Evolutionary conservation across 768 basidiomycete species (phyloP), one percentile per base, ranked within the genome.

Genomic region (Boletus sp.): DNA sequence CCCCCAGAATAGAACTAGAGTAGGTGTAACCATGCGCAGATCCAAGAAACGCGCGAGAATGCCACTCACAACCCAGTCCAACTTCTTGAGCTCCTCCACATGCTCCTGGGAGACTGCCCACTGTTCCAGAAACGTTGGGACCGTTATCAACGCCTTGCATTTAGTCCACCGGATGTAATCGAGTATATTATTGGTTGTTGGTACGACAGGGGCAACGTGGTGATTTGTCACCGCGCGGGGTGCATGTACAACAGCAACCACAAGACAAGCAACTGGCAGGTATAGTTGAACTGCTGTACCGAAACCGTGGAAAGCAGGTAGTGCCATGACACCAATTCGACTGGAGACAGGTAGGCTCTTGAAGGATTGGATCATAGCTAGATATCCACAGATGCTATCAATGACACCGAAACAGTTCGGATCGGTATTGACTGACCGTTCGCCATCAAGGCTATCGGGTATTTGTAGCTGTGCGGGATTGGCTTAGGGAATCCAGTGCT

Each of bases 401-500:
- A 21, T 4, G n/a, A 35, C 13, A 15, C 34, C 5, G 32, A 25
- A n/a, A 37, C 1, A 11, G 23, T 5, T 7, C 33, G 7, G 33
- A 37, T 9, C 1, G 3, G 33, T 19, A 7, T n/a, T 17, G 8
- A 58, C 72, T 60, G 52, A 78, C 77, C 60, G 38, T 70, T 59
- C 8, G 53, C 32, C 9, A 65, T 57, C 67, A 73, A 72, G 23
- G 73, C 63, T 3, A 64, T 23, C 25, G 75, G 42, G 7, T 60
- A 52, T 30, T 53, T 61, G 51, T 73, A 69, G 2, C 66, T 72
- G 33, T 71, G 66, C 1, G 61, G 50, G 23, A 79, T 72, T 17
- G 74, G 59, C 50, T 77, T 79, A 0, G 79, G 78, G 46, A 75
- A 68, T 7, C 79, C 78, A 0, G 79, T 77, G 41, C 76, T 79